Evolutionary conservation across 1,284 basidiomycete genomes (phyloP).

Genomic region (Sparassis latifolia): DNA sequence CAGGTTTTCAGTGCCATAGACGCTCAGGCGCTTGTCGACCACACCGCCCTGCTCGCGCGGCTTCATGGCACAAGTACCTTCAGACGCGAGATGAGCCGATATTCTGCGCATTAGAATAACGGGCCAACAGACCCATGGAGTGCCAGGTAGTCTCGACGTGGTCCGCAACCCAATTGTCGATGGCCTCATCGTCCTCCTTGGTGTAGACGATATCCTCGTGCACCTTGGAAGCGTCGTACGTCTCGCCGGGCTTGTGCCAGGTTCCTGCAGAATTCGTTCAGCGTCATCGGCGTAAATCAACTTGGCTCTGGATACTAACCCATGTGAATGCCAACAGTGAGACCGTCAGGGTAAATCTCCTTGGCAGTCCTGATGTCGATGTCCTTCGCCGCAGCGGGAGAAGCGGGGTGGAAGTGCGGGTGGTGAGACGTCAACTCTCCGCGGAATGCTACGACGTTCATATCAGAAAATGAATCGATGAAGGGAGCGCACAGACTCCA

Average conservation of each 20-base stretch:
- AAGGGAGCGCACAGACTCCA: background rate
- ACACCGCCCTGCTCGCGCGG: conserved; percentile 74
- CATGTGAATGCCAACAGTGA: conserved; percentile 71
- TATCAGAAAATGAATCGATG: background rate
- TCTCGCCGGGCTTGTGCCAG: conserved; percentile 53
- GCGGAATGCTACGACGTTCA: conserved; percentile 43
- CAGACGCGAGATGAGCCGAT: background rate
- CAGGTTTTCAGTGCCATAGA: conserved; percentile 69
- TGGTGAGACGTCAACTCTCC: conserved; percentile 68
- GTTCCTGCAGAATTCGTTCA: conserved; percentile 30
- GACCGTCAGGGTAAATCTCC: conserved; percentile 49
- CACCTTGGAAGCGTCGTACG: conserved; percentile 49
- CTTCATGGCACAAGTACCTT: conserved; percentile 57
- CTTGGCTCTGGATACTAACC: conserved; percentile 25
- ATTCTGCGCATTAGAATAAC: background rate
- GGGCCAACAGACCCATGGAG: conserved; percentile 42
- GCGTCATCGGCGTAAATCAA: background rate
- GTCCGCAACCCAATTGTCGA: conserved; percentile 61
- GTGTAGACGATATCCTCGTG: conserved; percentile 61
- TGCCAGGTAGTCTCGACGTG: conserved; percentile 77
- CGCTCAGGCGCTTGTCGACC: conserved; percentile 64
- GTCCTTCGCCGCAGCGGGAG: conserved; percentile 50
- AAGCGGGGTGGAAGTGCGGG: conserved; percentile 66
- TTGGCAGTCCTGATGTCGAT: conserved; percentile 67
- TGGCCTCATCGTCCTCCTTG: conserved; percentile 60